Base-by-base conservation (phyloP, 768 basidiomycete genomes). In the Crassisporium funariophilum region DNA sequence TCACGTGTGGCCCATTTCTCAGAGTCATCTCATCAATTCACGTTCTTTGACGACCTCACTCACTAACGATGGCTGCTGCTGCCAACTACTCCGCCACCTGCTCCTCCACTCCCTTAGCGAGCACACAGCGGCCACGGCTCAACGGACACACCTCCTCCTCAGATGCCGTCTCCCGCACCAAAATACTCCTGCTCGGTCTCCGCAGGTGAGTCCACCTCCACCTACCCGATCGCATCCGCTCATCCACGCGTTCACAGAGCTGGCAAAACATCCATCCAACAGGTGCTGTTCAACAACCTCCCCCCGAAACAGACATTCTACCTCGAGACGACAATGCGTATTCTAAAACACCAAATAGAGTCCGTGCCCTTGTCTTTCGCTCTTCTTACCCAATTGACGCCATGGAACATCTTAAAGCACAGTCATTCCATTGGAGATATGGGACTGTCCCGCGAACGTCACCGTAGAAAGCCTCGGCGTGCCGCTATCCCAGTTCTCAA, bases 361-460 rank as follows among this genome's bases (percentile, higher is more conserved):
- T 97, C 65, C 67, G 91, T 57, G 35, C 44, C 49, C 42, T 38
- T 25, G 21, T 46, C 22, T 27, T 36, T 47, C 21, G 42, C 24
- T 24, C 50, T 46, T 21, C 34, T 34, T 46, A 45, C 47, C 54
- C 44, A 35, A 31, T 22, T 33, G 43, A 23, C 46, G 34, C 29
- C n/a, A n/a, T n/a, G n/a, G n/a, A 39, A 36, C 40, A 35, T 47
- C 52, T 37, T 65, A 97, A n/a, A n/a, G 95, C 68, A 88, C 93
- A 33, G 83, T 95, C 53, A 84, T 97, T 51, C 91, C 93, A 1
- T 79, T 98, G 27, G 91, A 97, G 63, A 83, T 98, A 62, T 97
- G 92, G 92, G 94, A 97, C 61, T 91, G 92, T 57, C 95, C 95
- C 0, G 90, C 89, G 19, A 91, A 86, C 49, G 80, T 84, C 45